A percentile compares a stretch with the other conserved stretches of the same genome.
Conservation (phyloP, 2,329 filamentous ascomycete genomes). For the Calonectria hongkongensis region DNA sequence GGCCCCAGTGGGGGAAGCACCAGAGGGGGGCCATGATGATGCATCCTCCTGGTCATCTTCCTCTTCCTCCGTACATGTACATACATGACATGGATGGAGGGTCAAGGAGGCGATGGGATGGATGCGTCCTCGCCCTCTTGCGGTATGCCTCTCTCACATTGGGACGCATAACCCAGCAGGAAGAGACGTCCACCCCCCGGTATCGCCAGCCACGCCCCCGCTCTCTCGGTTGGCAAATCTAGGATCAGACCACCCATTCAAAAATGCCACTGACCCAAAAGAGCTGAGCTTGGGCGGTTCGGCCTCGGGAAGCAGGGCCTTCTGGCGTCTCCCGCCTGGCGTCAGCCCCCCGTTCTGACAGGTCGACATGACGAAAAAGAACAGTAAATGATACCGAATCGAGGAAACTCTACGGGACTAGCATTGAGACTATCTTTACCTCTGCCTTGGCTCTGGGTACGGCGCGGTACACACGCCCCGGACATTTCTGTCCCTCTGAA, state of each 20-base stretch:
- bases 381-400: slow-evolving; percentile 35
- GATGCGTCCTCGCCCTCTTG: neutral
- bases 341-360: slow-evolving; percentile 25
- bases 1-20: neutral
- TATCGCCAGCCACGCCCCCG: slow-evolving; percentile 54
- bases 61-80: neutral
- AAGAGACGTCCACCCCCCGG: slow-evolving; percentile 33
- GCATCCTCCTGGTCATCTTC: neutral
- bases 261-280: slow-evolving; percentile 39
- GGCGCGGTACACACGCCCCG: neutral
- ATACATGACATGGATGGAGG: slow-evolving; percentile 10
- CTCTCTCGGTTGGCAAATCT: slow-evolving; percentile 53
- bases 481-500: slow-evolving; percentile 11
- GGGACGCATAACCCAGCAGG: slow-evolving; percentile 31
- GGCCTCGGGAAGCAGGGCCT: slow-evolving; percentile 25
- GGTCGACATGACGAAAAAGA: slow-evolving; percentile 19
- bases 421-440: slow-evolving; percentile 22
- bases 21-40: neutral
- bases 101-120: neutral
- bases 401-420: neutral
- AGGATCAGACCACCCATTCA: slow-evolving; percentile 55
- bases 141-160: neutral
- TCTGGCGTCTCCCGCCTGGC: slow-evolving; percentile 21
- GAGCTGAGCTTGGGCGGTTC: slow-evolving; percentile 22
- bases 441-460: slow-evolving; percentile 17